A percentile compares a stretch with the other conserved stretches of the same genome.
Evolutionary conservation across 169 alveolate species (phyloP).

Genomic region (Plasmodium berghei): DNA sequence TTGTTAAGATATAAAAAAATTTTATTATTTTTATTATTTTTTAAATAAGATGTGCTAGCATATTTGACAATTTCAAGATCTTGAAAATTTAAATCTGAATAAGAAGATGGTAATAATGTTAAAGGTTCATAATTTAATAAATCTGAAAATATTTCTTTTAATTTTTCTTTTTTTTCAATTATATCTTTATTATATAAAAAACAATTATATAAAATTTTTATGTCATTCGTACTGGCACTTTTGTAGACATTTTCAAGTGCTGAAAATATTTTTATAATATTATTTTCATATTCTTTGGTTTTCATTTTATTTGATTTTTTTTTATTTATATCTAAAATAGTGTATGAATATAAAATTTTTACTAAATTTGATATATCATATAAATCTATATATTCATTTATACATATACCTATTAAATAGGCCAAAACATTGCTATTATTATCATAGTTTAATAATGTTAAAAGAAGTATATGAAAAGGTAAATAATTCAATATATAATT

Average conservation of each 20-base stretch:
- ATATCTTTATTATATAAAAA: conserved; percentile 27
- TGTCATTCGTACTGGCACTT: conserved; percentile 22
- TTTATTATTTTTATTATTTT: conserved; percentile 3
- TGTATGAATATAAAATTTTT: conserved; percentile 21
- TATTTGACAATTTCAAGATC: conserved; percentile 26
- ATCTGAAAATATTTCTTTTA: conserved; percentile 10
- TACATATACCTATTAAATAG: conserved; percentile 20
- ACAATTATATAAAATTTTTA: conserved; percentile 35
- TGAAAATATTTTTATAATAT: conserved; percentile 7
- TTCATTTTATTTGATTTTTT: background rate
- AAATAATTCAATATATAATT: conserved; percentile 23
- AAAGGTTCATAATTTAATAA: conserved; percentile 19
- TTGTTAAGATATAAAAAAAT: conserved; percentile 28
- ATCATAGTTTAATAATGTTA: conserved; percentile 30
- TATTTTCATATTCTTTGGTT: conserved; percentile 1
- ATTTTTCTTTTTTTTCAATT: background rate
- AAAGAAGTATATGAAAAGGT: conserved; percentile 52
- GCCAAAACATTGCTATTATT: conserved; percentile 13
- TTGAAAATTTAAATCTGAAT: conserved; percentile 40
- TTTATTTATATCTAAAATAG: conserved; percentile 12
- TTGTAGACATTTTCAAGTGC: conserved; percentile 57
- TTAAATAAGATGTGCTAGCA: conserved; percentile 56
- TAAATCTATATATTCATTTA: conserved; percentile 17
- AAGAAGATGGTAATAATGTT: conserved; percentile 52
- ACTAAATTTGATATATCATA: conserved; percentile 42